A percentile compares a stretch with the other conserved stretches of the same genome.
These are phyloP conservation scores for Dendrostoma leiphaemia DNA, from an alignment of 2,329 filamentous ascomycete species.

Conservation along the genomic window DNA sequence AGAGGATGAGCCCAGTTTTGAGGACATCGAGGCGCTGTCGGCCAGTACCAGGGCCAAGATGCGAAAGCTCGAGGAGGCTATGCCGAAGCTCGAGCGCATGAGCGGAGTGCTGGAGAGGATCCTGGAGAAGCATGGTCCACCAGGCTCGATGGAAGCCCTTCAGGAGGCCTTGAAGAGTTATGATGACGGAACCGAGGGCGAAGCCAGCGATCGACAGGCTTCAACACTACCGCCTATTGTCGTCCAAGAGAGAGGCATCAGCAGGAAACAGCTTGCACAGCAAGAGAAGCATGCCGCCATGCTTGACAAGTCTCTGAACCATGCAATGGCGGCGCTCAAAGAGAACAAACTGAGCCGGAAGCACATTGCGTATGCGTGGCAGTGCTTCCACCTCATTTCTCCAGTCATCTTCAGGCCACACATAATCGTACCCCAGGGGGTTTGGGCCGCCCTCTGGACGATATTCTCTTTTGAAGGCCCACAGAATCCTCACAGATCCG, in stretches of 20 bases:
- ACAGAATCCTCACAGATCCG: conserved; percentile 54
- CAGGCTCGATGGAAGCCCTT: conserved; percentile 14
- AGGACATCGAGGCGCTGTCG: conserved; percentile 67
- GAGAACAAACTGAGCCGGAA: conserved; percentile 29
- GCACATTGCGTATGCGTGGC: conserved; percentile 40
- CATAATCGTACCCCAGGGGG: conserved; percentile 54
- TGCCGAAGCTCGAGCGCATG: conserved; percentile 6
- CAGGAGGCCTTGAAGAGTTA: conserved; percentile 10
- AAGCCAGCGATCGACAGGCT: neutral
- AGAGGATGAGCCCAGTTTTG: conserved; percentile 72
- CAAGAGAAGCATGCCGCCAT: conserved; percentile 17
- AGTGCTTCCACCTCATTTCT: conserved; percentile 47
- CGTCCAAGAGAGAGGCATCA: conserved; percentile 24
- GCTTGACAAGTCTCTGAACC: conserved; percentile 29
- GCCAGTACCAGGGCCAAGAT: conserved; percentile 60
- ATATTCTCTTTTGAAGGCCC: conserved; percentile 52
- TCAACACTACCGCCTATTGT: neutral
- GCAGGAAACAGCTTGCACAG: conserved; percentile 19
- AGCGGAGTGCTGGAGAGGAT: conserved; percentile 7
- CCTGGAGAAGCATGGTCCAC: conserved; percentile 14
- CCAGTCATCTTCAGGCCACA: conserved; percentile 43
- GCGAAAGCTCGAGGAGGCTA: conserved; percentile 19
- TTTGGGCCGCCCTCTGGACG: conserved; percentile 67
- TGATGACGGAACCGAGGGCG: conserved; percentile 1
- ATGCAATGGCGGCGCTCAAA: conserved; percentile 33